Conservation (phyloP, 768 basidiomycete species). For the Mycena crocata region DNA sequence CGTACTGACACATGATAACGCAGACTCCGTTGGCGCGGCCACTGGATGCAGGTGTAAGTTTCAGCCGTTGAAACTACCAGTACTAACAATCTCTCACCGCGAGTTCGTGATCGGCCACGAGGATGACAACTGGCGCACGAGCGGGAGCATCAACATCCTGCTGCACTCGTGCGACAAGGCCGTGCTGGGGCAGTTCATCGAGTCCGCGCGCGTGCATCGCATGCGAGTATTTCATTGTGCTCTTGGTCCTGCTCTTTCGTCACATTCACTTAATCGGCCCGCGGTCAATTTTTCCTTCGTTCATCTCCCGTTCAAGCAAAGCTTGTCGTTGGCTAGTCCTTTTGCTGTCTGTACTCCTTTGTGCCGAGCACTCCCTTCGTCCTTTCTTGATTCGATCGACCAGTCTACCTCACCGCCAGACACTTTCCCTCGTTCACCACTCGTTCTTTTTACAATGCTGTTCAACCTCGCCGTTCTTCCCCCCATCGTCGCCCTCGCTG, state of each 20-base stretch:
- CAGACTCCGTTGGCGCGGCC: conserved; percentile 28
- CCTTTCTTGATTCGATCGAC: too few species aligned
- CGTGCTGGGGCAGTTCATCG: conserved; percentile 38
- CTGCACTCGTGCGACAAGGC: conserved; percentile 41
- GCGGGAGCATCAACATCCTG: conserved; percentile 32
- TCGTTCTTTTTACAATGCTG: too few species aligned
- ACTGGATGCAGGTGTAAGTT: conserved; percentile 37
- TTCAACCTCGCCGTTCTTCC: neutral
- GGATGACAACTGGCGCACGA: conserved; percentile 34
- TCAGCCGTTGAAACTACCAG: too few species aligned
- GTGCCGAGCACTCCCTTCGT: too few species aligned
- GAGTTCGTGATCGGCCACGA: conserved; percentile 32
- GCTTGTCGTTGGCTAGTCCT: neutral
- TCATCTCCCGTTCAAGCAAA: neutral
- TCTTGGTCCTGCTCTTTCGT: neutral
- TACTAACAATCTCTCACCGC: too few species aligned
- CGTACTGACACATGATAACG: too few species aligned
- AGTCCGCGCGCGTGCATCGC: conserved; percentile 41
- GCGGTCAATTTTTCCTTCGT: neutral
- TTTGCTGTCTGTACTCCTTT: neutral
- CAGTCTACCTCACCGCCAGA: neutral
- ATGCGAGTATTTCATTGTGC: conserved; percentile 16
- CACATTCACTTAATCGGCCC: neutral
- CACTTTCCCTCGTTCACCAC: neutral
- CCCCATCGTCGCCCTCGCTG: neutral